phyloP scores from a whole-genome alignment of 192 early-diverging fungal species.

The Spizellomyces punctatus region DNA sequence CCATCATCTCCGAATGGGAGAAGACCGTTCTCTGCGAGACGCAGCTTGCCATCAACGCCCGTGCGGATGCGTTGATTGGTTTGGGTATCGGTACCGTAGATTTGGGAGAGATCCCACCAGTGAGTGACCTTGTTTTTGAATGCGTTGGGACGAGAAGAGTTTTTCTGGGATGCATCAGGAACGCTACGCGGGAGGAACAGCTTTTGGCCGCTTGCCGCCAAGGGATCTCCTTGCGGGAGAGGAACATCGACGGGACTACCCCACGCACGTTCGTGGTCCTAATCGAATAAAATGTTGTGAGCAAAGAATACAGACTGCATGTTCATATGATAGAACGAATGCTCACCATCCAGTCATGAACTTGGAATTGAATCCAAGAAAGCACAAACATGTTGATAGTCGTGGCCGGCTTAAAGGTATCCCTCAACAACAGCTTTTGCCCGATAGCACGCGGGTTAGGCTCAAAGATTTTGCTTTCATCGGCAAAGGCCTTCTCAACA shows the following conservation, averaged over 20 bases:
- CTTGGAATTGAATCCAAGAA: slow-evolving; percentile 40
- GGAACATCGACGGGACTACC: slow-evolving; percentile 32
- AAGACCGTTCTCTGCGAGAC: slow-evolving; percentile 1
- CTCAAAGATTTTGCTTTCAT: slow-evolving; percentile 7
- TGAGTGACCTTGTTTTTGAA: slow-evolving; percentile 28
- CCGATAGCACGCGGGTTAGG: slow-evolving; percentile 17
- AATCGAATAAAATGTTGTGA: slow-evolving; percentile 10
- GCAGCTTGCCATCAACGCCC: slow-evolving; percentile 27
- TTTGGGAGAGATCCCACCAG: slow-evolving; percentile 41
- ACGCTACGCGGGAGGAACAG: slow-evolving; percentile 10
- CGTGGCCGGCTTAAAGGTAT: slow-evolving; percentile 17
- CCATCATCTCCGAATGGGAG: slow-evolving; percentile 24
- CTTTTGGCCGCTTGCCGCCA: background rate
- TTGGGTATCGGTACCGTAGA: slow-evolving; percentile 28
- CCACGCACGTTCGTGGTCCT: slow-evolving; percentile 11
- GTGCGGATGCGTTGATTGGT: slow-evolving; percentile 23
- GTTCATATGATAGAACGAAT: background rate
- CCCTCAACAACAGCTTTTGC: slow-evolving; percentile 20
- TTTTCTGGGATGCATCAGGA: slow-evolving; percentile 18
- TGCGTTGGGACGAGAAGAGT: background rate
- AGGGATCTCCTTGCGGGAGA: slow-evolving; percentile 21
- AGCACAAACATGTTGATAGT: slow-evolving; percentile 24
- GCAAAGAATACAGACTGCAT: background rate
- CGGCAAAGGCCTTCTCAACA: slow-evolving; percentile 6
- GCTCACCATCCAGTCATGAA: slow-evolving; percentile 40